Percentiles rank a stretch among this genome's conserved stretches.
Conservation (phyloP, 2,329 filamentous ascomycete species). For the Ramichloridium luteum region DNA sequence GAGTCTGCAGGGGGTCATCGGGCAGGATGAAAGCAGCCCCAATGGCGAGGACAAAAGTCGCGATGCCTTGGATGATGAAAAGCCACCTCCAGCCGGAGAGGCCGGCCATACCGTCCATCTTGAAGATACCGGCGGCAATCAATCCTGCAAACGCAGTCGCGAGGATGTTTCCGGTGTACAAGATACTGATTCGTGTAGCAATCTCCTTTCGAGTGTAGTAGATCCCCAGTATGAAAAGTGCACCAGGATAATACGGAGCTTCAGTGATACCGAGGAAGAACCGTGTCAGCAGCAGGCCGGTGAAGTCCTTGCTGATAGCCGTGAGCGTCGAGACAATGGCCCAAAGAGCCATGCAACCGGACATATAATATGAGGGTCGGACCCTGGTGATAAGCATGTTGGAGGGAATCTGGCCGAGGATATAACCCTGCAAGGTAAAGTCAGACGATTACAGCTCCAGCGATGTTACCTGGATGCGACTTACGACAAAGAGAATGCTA, state of each 20-base stretch:
- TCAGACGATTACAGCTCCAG: background rate
- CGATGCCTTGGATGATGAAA: constrained; percentile 54
- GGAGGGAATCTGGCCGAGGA: constrained; percentile 30
- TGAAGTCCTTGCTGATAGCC: constrained; percentile 15
- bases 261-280: constrained; percentile 13
- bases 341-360: constrained; percentile 26
- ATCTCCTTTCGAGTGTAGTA: constrained; percentile 38
- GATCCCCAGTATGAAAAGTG: constrained; percentile 28
- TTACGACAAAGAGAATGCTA: constrained; percentile 23
- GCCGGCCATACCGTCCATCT: constrained; percentile 46
- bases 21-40: constrained; percentile 49
- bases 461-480: background rate
- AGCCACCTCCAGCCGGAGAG: constrained; percentile 45
- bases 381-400: constrained; percentile 33
- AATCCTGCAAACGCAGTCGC: constrained; percentile 58
- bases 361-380: constrained; percentile 32
- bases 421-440: constrained; percentile 24
- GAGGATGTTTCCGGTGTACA: constrained; percentile 29
- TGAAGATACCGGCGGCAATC: constrained; percentile 45
- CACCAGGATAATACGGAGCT: constrained; percentile 6
- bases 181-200: constrained; percentile 14
- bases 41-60: constrained; percentile 51
- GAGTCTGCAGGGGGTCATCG: constrained; percentile 46
- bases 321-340: constrained; percentile 16
- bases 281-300: constrained; percentile 15